These are phyloP conservation scores for Ascochyta koolunga DNA, from an alignment of 2,329 filamentous ascomycete species.

Conservation along the genomic window DNA sequence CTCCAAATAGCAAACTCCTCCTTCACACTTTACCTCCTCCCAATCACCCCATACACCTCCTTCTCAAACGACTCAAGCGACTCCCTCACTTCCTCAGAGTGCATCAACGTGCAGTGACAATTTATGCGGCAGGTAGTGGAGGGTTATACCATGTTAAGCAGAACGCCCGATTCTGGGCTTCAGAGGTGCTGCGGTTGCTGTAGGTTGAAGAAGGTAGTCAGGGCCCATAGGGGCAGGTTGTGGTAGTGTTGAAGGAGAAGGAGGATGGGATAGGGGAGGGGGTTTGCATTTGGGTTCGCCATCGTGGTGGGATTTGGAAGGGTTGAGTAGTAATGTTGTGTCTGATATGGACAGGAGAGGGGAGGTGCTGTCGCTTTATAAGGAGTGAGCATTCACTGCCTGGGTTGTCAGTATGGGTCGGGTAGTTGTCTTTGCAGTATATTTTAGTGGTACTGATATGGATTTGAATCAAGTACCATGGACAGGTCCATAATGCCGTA, in stretches of 20 bases:
- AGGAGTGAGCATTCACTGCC: not conserved
- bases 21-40: not conserved
- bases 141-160: not conserved
- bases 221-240: not conserved
- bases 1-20: conserved; percentile 1
- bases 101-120: not conserved
- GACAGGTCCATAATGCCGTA: not conserved
- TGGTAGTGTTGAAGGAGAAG: not conserved
- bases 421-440: not conserved
- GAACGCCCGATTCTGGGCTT: conserved; percentile 3
- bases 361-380: not conserved
- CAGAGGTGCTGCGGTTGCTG: not conserved
- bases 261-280: not conserved
- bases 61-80: not conserved
- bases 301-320: not conserved
- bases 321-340: not conserved
- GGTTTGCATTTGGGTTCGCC: no score
- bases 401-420: not conserved
- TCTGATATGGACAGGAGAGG: not conserved
- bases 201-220: not conserved
- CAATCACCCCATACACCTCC: not conserved
- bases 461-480: not conserved
- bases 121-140: not conserved
- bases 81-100: not conserved
- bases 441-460: not conserved